These are phyloP conservation scores for Blepharisma undulans DNA, from an alignment of 169 alveolate genomes.

Conservation along the genomic window DNA sequence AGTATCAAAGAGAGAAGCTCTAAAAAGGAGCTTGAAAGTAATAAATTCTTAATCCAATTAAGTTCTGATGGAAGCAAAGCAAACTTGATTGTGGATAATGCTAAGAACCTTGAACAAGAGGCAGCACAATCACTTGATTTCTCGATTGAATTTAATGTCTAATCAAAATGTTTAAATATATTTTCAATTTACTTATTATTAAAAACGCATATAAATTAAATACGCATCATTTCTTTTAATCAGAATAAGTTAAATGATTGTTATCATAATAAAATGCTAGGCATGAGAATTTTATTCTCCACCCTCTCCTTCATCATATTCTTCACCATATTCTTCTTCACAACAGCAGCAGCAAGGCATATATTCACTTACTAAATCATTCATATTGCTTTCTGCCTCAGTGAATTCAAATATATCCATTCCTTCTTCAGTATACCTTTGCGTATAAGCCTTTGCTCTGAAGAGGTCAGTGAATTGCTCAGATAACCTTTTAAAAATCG, in stretches of 20 bases:
- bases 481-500: constrained; percentile 67
- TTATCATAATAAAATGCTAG: too few species aligned
- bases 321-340: too few species aligned
- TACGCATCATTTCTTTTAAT: too few species aligned
- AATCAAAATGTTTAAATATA: too few species aligned
- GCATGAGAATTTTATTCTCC: too few species aligned
- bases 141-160: neutral
- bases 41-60: neutral
- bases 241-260: too few species aligned
- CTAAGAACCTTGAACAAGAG: neutral
- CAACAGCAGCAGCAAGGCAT: too few species aligned
- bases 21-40: neutral
- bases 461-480: constrained; percentile 70
- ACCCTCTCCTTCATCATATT: too few species aligned
- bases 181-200: too few species aligned
- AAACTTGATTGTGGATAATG: neutral
- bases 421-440: constrained; percentile 76
- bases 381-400: constrained; percentile 96
- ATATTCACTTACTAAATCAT: constrained; percentile 80
- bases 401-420: constrained; percentile 93
- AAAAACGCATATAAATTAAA: too few species aligned
- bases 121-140: neutral
- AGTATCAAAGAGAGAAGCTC: neutral
- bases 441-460: constrained; percentile 79
- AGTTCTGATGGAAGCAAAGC: neutral